phyloP scores from a whole-genome alignment of 257 asterid species.

The Verbena officinalis region DNA sequence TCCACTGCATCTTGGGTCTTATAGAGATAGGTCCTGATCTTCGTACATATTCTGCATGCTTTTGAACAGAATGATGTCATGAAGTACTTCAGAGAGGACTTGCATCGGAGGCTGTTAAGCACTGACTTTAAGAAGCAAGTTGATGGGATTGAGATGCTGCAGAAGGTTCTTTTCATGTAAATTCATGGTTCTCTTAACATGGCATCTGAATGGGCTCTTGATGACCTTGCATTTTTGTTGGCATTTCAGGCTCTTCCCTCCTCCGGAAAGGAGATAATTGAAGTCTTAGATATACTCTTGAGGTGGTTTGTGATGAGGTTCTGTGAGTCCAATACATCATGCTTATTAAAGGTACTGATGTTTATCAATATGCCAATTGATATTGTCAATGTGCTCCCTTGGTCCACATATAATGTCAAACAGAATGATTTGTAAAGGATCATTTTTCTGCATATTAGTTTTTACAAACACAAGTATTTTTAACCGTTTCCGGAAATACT shows the following conservation, averaged over 20 bases:
- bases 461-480: not conserved
- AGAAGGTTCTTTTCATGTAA: constrained; percentile 59
- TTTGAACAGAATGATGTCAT: constrained; percentile 74
- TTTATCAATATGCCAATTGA: constrained; percentile 7
- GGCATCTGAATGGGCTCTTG: constrained; percentile 26
- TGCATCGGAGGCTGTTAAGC: constrained; percentile 85
- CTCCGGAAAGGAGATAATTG: constrained; percentile 68
- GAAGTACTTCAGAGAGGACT: constrained; percentile 94
- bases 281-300: constrained; percentile 86
- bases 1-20: not conserved
- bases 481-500: not conserved
- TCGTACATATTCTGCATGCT: constrained; percentile 20
- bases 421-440: not conserved
- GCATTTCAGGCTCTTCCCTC: constrained; percentile 82
- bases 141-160: constrained; percentile 98
- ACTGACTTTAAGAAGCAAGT: constrained; percentile 96
- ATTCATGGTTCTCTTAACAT: constrained; percentile 9
- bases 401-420: not conserved
- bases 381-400: constrained; percentile 7
- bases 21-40: not conserved
- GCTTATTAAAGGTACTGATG: constrained; percentile 74
- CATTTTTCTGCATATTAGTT: not conserved
- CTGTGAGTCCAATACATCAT: constrained; percentile 92
- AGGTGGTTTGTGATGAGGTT: constrained; percentile 93
- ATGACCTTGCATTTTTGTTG: constrained; percentile 30